Evolutionary conservation across 805 yeast species (phyloP).

Genomic region (Lipomyces sp.): DNA sequence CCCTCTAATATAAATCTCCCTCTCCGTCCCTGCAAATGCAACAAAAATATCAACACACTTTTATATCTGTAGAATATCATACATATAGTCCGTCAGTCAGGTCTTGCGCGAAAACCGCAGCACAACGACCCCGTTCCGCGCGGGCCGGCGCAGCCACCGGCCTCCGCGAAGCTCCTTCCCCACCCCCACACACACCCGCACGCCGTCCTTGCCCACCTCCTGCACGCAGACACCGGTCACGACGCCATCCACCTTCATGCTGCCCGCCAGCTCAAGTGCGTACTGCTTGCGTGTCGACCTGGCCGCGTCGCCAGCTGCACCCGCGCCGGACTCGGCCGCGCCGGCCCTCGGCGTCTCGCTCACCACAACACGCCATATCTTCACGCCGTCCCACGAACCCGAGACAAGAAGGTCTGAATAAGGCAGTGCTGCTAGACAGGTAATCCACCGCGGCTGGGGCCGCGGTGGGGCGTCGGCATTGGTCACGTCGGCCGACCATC

Average conservation of each 20-base stretch:
- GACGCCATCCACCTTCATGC: constrained; percentile 14
- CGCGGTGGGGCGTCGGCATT: constrained; percentile 44
- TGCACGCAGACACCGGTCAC: constrained; percentile 22
- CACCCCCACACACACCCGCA: constrained; percentile 16
- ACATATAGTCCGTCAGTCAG: too few species aligned
- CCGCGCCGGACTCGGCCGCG: constrained; percentile 3
- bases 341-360: constrained; percentile 11
- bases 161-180: constrained; percentile 24
- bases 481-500: constrained; percentile 51
- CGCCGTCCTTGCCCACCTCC: constrained; percentile 10
- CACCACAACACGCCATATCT: constrained; percentile 54
- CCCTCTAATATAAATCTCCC: too few species aligned
- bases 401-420: constrained; percentile 77
- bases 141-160: constrained; percentile 15
- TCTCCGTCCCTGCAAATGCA: too few species aligned
- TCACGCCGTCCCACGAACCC: constrained; percentile 87
- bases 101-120: constrained; percentile 10
- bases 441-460: constrained; percentile 79
- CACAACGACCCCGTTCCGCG: constrained; percentile 19
- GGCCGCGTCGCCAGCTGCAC: constrained; percentile 4
- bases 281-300: constrained; percentile 13
- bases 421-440: constrained; percentile 77
- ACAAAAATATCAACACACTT: too few species aligned
- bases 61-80: too few species aligned
- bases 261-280: constrained; percentile 15